phyloP scores from a whole-genome alignment of 1,139 yeast species.

The Blastobotrys elegans region DNA sequence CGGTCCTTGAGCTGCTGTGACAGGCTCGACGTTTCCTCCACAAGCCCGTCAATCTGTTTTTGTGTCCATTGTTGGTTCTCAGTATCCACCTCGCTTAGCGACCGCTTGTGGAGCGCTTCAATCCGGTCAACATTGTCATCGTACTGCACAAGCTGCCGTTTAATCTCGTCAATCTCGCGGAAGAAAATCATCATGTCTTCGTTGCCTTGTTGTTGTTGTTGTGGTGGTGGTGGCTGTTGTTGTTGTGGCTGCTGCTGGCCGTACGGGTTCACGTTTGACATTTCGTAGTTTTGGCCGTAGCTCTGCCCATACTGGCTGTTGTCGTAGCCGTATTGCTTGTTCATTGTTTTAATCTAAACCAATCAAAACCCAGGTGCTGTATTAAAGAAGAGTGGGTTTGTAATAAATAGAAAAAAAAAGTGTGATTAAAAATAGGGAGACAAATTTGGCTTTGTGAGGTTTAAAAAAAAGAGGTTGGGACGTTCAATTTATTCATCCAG shows the following conservation, averaged over 20 bases:
- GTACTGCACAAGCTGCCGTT: slow-evolving; percentile 76
- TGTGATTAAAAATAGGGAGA: neutral
- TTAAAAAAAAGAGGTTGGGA: neutral
- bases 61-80: slow-evolving; percentile 71
- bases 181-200: slow-evolving; percentile 73
- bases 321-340: neutral
- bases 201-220: slow-evolving; percentile 18
- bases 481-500: neutral
- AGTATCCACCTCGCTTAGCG: slow-evolving; percentile 73
- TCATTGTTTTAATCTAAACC: slow-evolving; percentile 1
- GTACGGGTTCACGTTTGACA: too few relatives aligned
- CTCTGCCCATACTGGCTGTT: neutral
- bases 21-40: slow-evolving; percentile 72
- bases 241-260: neutral
- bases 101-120: slow-evolving; percentile 73
- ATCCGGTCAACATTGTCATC: slow-evolving; percentile 72
- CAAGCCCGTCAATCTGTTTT: slow-evolving; percentile 70
- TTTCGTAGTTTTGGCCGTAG: neutral
- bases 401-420: neutral
- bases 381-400: too few relatives aligned
- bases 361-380: too few relatives aligned
- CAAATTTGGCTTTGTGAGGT: too few relatives aligned
- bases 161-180: slow-evolving; percentile 77
- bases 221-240: neutral
- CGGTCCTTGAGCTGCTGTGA: slow-evolving; percentile 71